These are phyloP conservation scores for Fragosphaeria purpurea DNA, from an alignment of 2,329 filamentous ascomycete species.

Conservation along the genomic window DNA sequence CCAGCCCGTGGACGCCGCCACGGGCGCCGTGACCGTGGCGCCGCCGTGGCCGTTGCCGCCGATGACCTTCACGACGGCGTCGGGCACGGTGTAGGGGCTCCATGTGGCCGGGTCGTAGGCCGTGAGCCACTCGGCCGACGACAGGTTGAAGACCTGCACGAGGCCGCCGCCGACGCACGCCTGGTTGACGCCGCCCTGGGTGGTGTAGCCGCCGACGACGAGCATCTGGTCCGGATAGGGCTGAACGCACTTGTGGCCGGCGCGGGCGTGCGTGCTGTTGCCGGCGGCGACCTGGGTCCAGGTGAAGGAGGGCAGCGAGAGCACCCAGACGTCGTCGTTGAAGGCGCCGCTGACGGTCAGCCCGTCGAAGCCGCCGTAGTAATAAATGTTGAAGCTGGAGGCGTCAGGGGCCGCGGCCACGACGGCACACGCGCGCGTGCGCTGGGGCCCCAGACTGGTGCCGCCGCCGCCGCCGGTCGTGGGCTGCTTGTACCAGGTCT, in stretches of 20 bases:
- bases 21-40: constrained; percentile 58
- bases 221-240: constrained; percentile 75
- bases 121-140: constrained; percentile 56
- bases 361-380: constrained; percentile 66
- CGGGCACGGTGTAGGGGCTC: constrained; percentile 59
- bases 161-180: constrained; percentile 42
- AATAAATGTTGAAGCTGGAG: constrained; percentile 74
- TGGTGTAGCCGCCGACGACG: constrained; percentile 57
- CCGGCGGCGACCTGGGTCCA: constrained; percentile 52
- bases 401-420: constrained; percentile 60
- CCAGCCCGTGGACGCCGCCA: constrained; percentile 41
- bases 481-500: constrained; percentile 64
- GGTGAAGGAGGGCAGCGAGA: constrained; percentile 58
- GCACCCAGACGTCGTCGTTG: constrained; percentile 60
- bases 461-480: constrained; percentile 43
- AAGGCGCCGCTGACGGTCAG: constrained; percentile 28
- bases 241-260: constrained; percentile 66
- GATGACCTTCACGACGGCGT: constrained; percentile 52
- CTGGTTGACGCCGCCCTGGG: constrained; percentile 16
- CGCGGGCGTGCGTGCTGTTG: constrained; percentile 44
- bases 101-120: constrained; percentile 57
- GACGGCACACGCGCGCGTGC: constrained; percentile 62
- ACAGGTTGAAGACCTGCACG: constrained; percentile 63
- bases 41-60: constrained; percentile 57
- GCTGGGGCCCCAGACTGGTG: constrained; percentile 37